These are phyloP conservation scores for Mycena amicta DNA, from an alignment of 768 basidiomycete species.

Conservation along the genomic window DNA sequence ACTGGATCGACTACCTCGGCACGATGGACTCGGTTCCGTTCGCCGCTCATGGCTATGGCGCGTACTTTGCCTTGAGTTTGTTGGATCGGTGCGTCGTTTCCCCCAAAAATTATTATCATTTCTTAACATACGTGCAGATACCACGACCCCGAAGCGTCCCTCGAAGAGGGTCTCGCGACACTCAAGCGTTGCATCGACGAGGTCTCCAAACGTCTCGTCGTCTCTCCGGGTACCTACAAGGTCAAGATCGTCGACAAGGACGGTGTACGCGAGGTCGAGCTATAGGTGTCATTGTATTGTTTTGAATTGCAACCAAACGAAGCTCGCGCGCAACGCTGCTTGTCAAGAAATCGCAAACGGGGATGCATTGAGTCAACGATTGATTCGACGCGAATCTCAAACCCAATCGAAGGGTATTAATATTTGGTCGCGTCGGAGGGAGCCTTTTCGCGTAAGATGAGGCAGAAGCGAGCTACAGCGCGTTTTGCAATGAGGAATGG, in stretches of 20 bases:
- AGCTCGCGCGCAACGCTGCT: too few species aligned
- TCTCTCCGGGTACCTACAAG: slow-evolving; percentile 80
- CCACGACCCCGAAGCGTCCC: slow-evolving; percentile 82
- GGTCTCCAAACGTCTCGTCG: slow-evolving; percentile 80
- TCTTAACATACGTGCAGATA: slow-evolving; percentile 52
- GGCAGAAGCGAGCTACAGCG: too few species aligned
- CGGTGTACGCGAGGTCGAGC: slow-evolving; percentile 78
- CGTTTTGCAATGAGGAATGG: too few species aligned
- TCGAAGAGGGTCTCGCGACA: slow-evolving; percentile 85
- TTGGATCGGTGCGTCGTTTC: slow-evolving; percentile 73
- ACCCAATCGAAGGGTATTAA: too few species aligned
- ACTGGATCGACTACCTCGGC: slow-evolving; percentile 97
- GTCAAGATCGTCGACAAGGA: slow-evolving; percentile 93
- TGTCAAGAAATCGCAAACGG: too few species aligned
- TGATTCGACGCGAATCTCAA: too few species aligned
- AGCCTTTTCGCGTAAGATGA: too few species aligned
- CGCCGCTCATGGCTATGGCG: slow-evolving; percentile 93
- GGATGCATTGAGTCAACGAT: too few species aligned
- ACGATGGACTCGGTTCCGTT: slow-evolving; percentile 89
- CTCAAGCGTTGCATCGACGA: slow-evolving; percentile 88
- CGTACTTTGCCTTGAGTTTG: slow-evolving; percentile 90
- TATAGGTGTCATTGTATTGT: too few species aligned
- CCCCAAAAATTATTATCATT: background rate
- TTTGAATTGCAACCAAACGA: too few species aligned
- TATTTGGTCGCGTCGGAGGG: too few species aligned